Evolutionary conservation across 805 yeast species (phyloP), one percentile per base, ranked within the genome.

Genomic region (Candida ovalis): DNA sequence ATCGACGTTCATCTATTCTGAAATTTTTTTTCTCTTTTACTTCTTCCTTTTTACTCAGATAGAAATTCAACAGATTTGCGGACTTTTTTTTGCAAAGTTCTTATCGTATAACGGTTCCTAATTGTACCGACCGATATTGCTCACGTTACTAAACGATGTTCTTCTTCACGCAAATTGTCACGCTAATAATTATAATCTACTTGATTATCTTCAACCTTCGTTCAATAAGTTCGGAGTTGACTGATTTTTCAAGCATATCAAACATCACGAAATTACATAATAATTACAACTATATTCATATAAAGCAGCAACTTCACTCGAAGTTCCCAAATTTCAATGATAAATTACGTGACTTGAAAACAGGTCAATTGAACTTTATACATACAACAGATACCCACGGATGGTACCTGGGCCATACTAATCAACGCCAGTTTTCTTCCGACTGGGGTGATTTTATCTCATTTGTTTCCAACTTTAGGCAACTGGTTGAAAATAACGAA

Each of bases 371-470:
- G 42, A 92, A 94, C 68, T 88, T 94, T 57, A 59, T 92, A 23
- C 98, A 92, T 60, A 91, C 98, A 1, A 94, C 99, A 0, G 99
- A 94, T 60, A 92, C 97, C 2, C 99, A 94, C 65, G 97, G 94
- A 1, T 94, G 99, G 99, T 80, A 86, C 53, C 82, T 92, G 4
- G 97, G 97, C 0, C 99, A 92, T 69, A 58, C 80, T 36, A 82
- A 83, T 55, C 97, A 91, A 64, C 73, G 77, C 25, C 81, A 79
- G 49, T 92, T 83, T 64, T 77, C 84, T 35, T 94, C 88, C 4
- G 88, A 91, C 63, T 92, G 96, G 96, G 97, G 97, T 9, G 96
- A 92, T 60, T 88, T 86, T 50, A 61, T 86, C 3, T 81, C 91
- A 0, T 91, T 92, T 61, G 70, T 80, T 0, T 53, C 65, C 4